Percentiles rank a stretch among this genome's conserved stretches.
phyloP scores from a whole-genome alignment of 495 filamentous ascomycete species.

The Pyrenopolyporus hunteri region DNA sequence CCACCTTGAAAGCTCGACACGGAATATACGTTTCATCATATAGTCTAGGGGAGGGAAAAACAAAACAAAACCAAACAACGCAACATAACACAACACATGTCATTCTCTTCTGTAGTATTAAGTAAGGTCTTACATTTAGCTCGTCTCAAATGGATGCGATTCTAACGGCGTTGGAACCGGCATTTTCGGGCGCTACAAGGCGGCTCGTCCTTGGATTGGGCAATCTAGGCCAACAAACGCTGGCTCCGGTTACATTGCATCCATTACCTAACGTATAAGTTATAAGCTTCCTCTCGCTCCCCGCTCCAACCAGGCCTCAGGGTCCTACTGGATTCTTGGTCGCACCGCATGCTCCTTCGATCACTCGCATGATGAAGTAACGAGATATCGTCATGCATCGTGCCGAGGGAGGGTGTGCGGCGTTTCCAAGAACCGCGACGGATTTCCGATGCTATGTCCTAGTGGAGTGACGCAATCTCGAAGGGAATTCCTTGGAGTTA shows the following conservation, averaged over 20 bases:
- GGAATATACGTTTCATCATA: slow-evolving; percentile 28
- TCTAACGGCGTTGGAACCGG: slow-evolving; percentile 6
- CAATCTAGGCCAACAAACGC: slow-evolving; percentile 13
- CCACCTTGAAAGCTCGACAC: slow-evolving; percentile 3
- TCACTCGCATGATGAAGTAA: slow-evolving; percentile 34
- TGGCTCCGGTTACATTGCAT: slow-evolving; percentile 27
- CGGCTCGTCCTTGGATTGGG: slow-evolving; percentile 12
- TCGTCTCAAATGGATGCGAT: not conserved
- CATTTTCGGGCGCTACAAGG: slow-evolving; percentile 6
- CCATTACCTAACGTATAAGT: not conserved
- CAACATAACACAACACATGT: too few relatives aligned
- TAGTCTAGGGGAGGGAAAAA: slow-evolving; percentile 14
- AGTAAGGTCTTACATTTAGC: not conserved
- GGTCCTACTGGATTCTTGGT: slow-evolving; percentile 11
- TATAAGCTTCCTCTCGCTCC: slow-evolving; percentile 22
- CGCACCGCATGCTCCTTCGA: slow-evolving; percentile 34
- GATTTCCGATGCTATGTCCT: not conserved
- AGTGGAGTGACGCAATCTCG: slow-evolving; percentile 19
- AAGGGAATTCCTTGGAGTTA: not conserved
- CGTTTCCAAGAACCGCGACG: slow-evolving; percentile 11
- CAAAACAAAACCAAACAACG: too few relatives aligned
- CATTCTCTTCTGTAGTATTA: slow-evolving; percentile 13
- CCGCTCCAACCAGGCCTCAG: slow-evolving; percentile 16
- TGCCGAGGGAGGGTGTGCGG: slow-evolving; percentile 19
- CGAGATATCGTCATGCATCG: slow-evolving; percentile 6